phyloP scores from a whole-genome alignment of 345 rosid genomes.

The Crucihimalaya himalaica region DNA sequence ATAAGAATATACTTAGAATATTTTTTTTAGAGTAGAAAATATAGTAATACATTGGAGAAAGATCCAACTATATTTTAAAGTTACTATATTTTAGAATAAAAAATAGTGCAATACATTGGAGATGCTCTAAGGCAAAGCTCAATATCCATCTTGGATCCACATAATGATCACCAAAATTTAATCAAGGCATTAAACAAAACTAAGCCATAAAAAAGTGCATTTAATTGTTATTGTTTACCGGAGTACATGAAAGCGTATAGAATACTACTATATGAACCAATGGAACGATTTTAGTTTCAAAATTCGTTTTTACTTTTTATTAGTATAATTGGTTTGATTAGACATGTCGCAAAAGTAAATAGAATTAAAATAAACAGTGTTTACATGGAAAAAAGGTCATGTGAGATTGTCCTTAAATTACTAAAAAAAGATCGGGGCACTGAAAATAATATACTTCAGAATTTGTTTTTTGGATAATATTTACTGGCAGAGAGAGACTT shows the following conservation, averaged over 20 bases:
- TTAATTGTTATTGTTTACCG: background rate
- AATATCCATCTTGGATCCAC: slow-evolving; percentile 30
- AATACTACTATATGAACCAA: background rate
- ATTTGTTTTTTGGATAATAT: background rate
- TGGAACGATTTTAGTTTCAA: background rate
- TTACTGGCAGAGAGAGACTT: slow-evolving; percentile 10
- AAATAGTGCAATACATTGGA: too few relatives aligned
- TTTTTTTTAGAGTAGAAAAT: too few relatives aligned
- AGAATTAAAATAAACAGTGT: background rate
- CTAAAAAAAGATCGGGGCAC: slow-evolving; percentile 18
- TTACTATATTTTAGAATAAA: too few relatives aligned
- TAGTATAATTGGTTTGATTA: background rate
- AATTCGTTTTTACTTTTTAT: background rate
- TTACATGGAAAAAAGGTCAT: slow-evolving; percentile 3
- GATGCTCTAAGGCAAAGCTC: too few relatives aligned
- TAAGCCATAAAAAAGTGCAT: background rate
- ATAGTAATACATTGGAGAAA: too few relatives aligned
- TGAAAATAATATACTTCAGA: slow-evolving; percentile 17
- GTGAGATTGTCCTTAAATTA: slow-evolving; percentile 36
- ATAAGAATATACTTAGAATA: too few relatives aligned
- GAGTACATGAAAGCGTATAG: background rate
- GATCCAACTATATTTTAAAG: too few relatives aligned
- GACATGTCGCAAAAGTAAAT: background rate
- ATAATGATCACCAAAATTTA: slow-evolving; percentile 3
- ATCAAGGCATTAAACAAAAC: background rate